These are phyloP conservation scores for Vicia villosa DNA, from an alignment of 306 rosid genomes.

Conservation along the genomic window DNA sequence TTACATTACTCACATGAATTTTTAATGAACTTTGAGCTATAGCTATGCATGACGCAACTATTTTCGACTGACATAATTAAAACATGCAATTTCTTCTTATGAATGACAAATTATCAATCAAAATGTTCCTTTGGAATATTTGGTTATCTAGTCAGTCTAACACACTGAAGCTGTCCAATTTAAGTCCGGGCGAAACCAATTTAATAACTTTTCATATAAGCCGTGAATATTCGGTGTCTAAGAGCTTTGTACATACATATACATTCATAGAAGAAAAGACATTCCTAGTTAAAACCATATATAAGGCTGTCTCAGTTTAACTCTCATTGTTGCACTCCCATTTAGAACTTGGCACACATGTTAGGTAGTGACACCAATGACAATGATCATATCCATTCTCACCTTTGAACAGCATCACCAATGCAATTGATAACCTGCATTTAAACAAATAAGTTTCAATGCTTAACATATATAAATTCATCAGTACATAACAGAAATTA, in stretches of 20 bases:
- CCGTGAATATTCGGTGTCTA: slow-evolving; percentile 22
- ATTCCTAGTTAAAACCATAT: neutral
- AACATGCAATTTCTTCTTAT: no score
- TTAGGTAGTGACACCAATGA: slow-evolving; percentile 76
- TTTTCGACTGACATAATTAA: neutral
- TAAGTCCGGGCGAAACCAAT: no score
- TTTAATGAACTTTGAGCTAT: slow-evolving; percentile 39
- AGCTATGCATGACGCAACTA: slow-evolving; percentile 35
- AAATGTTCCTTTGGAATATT: no score
- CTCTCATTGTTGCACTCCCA: slow-evolving; percentile 59
- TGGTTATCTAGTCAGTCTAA: slow-evolving; percentile 97
- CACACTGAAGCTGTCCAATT: slow-evolving; percentile 91
- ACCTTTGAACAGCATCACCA: slow-evolving; percentile 69
- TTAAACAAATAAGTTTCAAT: neutral
- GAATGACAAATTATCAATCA: no score
- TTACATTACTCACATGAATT: slow-evolving; percentile 43
- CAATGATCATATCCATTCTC: slow-evolving; percentile 69
- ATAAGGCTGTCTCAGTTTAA: slow-evolving; percentile 2
- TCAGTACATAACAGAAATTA: neutral
- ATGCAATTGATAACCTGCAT: slow-evolving; percentile 55
- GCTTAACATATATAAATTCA: neutral
- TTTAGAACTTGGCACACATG: slow-evolving; percentile 69
- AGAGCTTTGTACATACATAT: slow-evolving; percentile 30
- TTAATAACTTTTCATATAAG: no score
- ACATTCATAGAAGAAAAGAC: neutral